phyloP scores from a whole-genome alignment of 2,329 filamentous ascomycete genomes.

The Monilinia fructicola region DNA sequence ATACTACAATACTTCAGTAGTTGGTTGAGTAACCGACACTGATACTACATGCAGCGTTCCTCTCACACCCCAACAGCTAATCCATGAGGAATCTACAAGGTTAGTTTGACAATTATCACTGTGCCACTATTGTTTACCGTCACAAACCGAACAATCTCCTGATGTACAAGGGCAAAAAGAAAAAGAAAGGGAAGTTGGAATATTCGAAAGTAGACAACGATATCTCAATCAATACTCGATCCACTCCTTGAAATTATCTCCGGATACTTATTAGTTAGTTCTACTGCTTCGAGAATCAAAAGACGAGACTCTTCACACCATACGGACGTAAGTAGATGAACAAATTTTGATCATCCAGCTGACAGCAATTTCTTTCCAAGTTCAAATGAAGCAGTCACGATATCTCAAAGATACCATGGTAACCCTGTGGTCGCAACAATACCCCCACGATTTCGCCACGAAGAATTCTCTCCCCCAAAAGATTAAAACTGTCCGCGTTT shows the following conservation, averaged over 20 bases:
- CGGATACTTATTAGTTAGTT: neutral
- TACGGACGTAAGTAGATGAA: neutral
- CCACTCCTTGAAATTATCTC: slow-evolving; percentile 7
- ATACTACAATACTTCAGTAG: no score
- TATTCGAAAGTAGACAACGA: neutral
- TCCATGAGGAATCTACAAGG: neutral
- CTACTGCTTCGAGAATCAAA: neutral
- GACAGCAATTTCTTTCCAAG: neutral
- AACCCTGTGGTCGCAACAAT: neutral
- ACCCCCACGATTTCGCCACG: neutral
- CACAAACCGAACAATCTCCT: slow-evolving; percentile 13
- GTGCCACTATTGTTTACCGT: neutral
- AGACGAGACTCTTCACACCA: slow-evolving; percentile 4
- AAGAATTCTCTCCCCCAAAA: neutral
- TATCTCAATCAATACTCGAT: neutral
- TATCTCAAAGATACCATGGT: neutral
- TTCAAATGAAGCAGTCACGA: slow-evolving; percentile 1
- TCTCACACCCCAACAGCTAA: neutral
- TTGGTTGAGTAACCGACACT: neutral
- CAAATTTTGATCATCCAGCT: neutral
- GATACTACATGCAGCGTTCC: neutral
- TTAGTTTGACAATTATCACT: neutral
- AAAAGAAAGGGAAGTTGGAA: neutral
- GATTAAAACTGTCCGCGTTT: neutral
- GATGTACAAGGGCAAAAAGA: neutral